Evolutionary conservation across 139 green algal genomes (phyloP).

Genomic region (Closterium sp.): DNA sequence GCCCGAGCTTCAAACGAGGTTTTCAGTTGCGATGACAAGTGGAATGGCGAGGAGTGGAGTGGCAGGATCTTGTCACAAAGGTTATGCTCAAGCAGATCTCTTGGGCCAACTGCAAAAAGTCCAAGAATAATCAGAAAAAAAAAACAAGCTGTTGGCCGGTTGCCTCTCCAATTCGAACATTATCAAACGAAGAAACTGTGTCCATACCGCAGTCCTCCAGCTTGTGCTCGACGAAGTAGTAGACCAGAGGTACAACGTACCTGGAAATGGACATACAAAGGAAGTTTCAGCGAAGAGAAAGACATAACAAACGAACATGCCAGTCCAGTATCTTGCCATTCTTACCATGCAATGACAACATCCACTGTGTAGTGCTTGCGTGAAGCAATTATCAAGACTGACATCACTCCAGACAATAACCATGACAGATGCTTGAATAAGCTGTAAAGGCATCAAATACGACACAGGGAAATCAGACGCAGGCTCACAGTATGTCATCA

Average conservation of each 20-base stretch:
- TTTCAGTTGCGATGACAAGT: background rate
- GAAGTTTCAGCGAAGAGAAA: background rate
- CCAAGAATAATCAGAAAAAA: background rate
- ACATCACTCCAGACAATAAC: slow-evolving; percentile 16
- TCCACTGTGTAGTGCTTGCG: slow-evolving; percentile 85
- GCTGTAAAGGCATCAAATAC: background rate
- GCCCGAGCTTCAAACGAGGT: background rate
- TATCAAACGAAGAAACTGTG: background rate
- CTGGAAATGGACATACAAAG: background rate
- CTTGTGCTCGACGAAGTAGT: slow-evolving; percentile 58
- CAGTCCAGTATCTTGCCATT: background rate
- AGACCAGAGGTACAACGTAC: slow-evolving; percentile 85
- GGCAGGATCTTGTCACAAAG: background rate
- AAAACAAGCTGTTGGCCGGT: too few relatives aligned
- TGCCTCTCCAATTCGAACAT: too few relatives aligned
- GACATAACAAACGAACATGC: background rate
- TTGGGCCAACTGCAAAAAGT: background rate
- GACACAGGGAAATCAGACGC: background rate
- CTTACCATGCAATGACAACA: slow-evolving; percentile 46
- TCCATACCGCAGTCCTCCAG: background rate
- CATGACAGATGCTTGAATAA: background rate
- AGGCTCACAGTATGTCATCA: too few relatives aligned
- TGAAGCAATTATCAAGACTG: slow-evolving; percentile 80
- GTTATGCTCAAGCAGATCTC: background rate
- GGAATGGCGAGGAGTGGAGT: background rate